These are phyloP conservation scores for Geotrichum klebahnii DNA, from an alignment of 1,139 yeast species.

Conservation along the genomic window DNA sequence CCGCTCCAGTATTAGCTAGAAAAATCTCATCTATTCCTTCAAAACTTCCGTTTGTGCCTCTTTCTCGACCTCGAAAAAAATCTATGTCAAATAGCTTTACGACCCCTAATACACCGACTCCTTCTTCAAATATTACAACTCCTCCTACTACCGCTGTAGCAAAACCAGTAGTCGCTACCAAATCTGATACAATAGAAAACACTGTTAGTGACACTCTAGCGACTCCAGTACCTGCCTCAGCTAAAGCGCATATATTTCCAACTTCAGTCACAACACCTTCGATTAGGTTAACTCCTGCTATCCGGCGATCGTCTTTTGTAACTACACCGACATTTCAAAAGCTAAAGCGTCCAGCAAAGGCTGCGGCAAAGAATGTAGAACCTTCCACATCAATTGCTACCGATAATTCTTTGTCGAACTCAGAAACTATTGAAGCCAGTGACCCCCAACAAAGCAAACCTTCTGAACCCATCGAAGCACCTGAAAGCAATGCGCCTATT, in stretches of 20 bases:
- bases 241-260: background rate
- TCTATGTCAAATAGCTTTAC: background rate
- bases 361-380: background rate
- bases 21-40: slow-evolving; percentile 7
- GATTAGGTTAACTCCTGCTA: slow-evolving; percentile 2
- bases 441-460: no score
- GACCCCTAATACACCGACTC: background rate
- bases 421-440: background rate
- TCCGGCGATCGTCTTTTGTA: slow-evolving; percentile 10
- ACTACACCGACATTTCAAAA: slow-evolving; percentile 6
- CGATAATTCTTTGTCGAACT: background rate
- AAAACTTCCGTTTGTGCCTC: slow-evolving; percentile 16
- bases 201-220: background rate
- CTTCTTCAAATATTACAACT: background rate
- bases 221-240: background rate
- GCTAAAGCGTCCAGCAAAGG: background rate
- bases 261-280: slow-evolving; percentile 5
- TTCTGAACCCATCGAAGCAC: background rate
- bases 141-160: background rate
- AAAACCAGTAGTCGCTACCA: background rate
- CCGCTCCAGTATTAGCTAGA: slow-evolving; percentile 9
- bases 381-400: background rate
- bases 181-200: background rate
- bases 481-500: no score
- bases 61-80: slow-evolving; percentile 13